phyloP scores from a whole-genome alignment of 2,329 filamentous ascomycete genomes.

The Chrysoporthe puriensis region DNA sequence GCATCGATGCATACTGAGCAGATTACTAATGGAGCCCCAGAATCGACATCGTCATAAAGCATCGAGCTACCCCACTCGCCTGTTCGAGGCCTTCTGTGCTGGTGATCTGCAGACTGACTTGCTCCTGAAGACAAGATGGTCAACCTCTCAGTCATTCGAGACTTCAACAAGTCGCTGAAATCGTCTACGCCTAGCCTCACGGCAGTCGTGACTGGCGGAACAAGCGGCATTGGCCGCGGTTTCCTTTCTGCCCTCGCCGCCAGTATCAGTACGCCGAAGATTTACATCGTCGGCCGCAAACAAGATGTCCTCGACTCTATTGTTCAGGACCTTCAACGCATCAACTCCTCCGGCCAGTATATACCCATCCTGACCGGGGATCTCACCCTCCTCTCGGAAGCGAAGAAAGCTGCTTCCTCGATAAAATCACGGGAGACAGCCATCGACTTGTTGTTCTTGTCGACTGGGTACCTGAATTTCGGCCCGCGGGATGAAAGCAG shows the following conservation, averaged over 20 bases:
- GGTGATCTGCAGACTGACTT: too few relatives aligned
- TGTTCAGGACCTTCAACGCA: slow-evolving; percentile 39
- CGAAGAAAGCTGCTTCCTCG: slow-evolving; percentile 38
- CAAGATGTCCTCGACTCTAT: slow-evolving; percentile 36
- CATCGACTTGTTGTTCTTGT: slow-evolving; percentile 45
- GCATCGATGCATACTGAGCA: too few relatives aligned
- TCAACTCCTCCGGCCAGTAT: slow-evolving; percentile 43
- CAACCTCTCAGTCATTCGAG: neutral
- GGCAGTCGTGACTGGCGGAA: slow-evolving; percentile 45
- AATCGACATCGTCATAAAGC: too few relatives aligned
- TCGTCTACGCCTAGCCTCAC: slow-evolving; percentile 22
- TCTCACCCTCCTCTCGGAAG: slow-evolving; percentile 40
- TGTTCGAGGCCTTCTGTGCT: too few relatives aligned
- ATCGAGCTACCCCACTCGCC: too few relatives aligned
- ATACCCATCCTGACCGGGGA: slow-evolving; percentile 47
- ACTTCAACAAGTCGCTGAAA: neutral
- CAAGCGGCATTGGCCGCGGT: slow-evolving; percentile 50
- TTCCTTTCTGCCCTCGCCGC: slow-evolving; percentile 45
- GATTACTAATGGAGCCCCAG: too few relatives aligned
- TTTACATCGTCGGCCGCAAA: slow-evolving; percentile 49
- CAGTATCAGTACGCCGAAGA: slow-evolving; percentile 40
- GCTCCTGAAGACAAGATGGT: neutral
- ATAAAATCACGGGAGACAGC: slow-evolving; percentile 36
- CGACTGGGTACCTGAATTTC: slow-evolving; percentile 40
- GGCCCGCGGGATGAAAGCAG: slow-evolving; percentile 45